Evolutionary conservation across 306 rosid genomes (phyloP).

Genomic region (Argentina anserina): DNA sequence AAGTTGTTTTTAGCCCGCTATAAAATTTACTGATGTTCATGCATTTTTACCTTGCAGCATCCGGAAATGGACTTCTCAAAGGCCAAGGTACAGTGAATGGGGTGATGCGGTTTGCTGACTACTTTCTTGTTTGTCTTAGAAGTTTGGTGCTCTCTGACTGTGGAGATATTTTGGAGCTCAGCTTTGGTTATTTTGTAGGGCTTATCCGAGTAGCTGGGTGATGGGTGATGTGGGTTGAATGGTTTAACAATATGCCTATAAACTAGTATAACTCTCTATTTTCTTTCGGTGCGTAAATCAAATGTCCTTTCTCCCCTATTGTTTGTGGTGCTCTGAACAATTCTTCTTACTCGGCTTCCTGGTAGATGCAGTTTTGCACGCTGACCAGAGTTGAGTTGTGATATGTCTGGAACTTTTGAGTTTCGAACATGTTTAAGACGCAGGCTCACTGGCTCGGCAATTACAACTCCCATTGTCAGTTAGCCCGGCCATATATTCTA

Average conservation of each 20-base stretch:
- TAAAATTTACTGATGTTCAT: not conserved
- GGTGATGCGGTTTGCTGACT: not conserved
- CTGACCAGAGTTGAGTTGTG: not conserved
- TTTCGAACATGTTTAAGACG: too few relatives aligned
- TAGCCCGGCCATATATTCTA: too few relatives aligned
- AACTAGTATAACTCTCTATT: not conserved
- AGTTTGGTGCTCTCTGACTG: not conserved
- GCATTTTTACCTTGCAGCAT: conserved; percentile 54
- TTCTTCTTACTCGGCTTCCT: not conserved
- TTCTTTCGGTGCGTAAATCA: not conserved
- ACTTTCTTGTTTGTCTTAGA: not conserved
- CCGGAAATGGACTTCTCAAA: conserved; percentile 92
- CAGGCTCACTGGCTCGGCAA: too few relatives aligned
- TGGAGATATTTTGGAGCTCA: not conserved
- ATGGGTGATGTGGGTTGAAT: not conserved
- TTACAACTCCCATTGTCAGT: too few relatives aligned
- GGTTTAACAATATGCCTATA: not conserved
- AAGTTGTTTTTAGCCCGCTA: not conserved
- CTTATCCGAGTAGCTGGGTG: not conserved
- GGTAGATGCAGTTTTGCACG: not conserved
- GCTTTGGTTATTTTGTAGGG: not conserved
- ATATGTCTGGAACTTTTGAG: not conserved
- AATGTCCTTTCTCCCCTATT: not conserved
- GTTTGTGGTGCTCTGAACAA: not conserved
- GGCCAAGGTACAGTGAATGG: conserved; percentile 55